These are phyloP conservation scores for Arachnopeziza araneosa DNA, from an alignment of 2,329 filamentous ascomycete species.

Conservation along the genomic window DNA sequence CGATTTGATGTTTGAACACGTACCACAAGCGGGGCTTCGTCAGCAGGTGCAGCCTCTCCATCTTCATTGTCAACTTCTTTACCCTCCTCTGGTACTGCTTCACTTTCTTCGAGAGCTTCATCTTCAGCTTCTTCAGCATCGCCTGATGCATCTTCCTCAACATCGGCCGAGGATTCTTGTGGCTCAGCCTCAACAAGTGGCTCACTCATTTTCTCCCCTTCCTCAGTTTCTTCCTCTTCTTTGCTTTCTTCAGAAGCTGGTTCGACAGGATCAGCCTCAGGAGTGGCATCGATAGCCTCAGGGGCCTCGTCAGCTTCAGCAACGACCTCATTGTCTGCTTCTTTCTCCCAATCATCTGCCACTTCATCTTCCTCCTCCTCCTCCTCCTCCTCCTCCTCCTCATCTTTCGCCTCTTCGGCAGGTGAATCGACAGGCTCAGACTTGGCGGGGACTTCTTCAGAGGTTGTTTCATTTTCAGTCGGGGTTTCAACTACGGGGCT, in stretches of 20 bases:
- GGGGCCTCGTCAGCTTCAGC: conserved; percentile 4
- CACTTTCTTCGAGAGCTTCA: not conserved
- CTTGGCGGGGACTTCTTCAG: not conserved
- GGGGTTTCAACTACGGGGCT: no score
- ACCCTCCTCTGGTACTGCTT: not conserved
- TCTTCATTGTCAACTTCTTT: not conserved
- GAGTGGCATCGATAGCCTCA: not conserved
- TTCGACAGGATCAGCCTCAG: not conserved
- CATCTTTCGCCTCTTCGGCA: not conserved
- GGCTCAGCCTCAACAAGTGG: not conserved
- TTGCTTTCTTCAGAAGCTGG: not conserved
- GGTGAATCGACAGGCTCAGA: not conserved
- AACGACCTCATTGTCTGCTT: conserved; percentile 3
- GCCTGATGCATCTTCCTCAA: not conserved
- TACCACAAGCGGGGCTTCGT: not conserved
- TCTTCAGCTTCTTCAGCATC: not conserved
- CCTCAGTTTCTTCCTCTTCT: conserved; percentile 5
- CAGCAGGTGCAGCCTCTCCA: not conserved
- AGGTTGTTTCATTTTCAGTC: conserved; percentile 4
- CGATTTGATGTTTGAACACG: not conserved
- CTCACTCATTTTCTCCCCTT: not conserved
- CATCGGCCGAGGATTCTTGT: not conserved
- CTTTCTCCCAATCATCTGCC: conserved; percentile 3
- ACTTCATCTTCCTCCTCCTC: conserved; percentile 3
- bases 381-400: conserved; percentile 1